Base-by-base conservation (phyloP, 768 basidiomycete species). In the Amanita fuliginea region DNA sequence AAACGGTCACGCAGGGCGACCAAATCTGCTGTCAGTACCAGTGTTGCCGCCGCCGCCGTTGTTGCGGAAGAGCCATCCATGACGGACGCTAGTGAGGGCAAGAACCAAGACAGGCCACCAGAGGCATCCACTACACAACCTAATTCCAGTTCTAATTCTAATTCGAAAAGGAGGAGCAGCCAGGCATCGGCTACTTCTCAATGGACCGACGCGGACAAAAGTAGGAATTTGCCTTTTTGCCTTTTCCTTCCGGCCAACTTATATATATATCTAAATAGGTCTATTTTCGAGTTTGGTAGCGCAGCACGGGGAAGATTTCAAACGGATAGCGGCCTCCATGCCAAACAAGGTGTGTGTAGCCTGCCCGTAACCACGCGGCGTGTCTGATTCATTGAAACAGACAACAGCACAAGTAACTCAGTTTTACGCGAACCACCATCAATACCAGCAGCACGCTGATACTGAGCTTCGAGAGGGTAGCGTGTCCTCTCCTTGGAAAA, bases 131-230 rank as follows among this genome's bases (percentile, higher is more conserved):
- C 13, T 3, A 13, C 32, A 1, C 32, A 4, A 3, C 11, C 30
- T 3, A 39, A 19, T 40, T 21, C 39, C 10, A 22, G 10, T 4
- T 40, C 39, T 19, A 40, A 3, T 11, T 40, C 39, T 19, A 40
- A 8, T 19, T 40, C 39, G 39, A 18, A 33, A 56, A 59, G 7
- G 47, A 55, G 26, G 57, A 53, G 18, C 62, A 64, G 18, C 57
- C 57, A 59, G 54, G 46, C 26, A 59, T 60, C 51, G 48, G 47
- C 54, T 47, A 55, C 35, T 42, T 65, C 62, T 34, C 73, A 74
- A 42, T 86, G 85, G 83, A 76, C 78, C 3, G 76, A 77, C 7
- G 76, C 79, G 32, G 86, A 89, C 57, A 80, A 79, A 68, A 70
- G 80, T 80, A 50, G 56, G 73, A 63, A 13, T 48, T 11, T 14